Conservation (phyloP, 805 yeast genomes). For the Candida hispaniensis region DNA sequence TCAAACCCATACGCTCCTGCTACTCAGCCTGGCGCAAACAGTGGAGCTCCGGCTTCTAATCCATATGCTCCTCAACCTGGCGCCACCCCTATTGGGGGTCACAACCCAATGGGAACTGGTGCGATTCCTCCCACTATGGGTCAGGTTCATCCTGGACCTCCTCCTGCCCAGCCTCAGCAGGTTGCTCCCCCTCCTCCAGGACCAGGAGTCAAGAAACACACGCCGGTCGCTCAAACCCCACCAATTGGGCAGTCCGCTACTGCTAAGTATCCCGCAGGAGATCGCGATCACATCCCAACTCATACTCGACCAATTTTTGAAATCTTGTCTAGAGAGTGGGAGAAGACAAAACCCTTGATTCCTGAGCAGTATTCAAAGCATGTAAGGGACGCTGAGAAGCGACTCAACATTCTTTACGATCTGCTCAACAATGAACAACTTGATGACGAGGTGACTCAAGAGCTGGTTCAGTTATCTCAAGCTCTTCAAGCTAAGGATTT, state of each 20-base stretch:
- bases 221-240: conserved; percentile 9
- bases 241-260: conserved; percentile 20
- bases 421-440: conserved; percentile 67
- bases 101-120: conserved; percentile 11
- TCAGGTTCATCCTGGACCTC: conserved; percentile 15
- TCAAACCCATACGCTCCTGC: conserved; percentile 32
- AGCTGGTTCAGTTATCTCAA: conserved; percentile 41
- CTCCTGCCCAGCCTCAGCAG: conserved; percentile 21
- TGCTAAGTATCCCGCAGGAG: conserved; percentile 44
- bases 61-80: conserved; percentile 31
- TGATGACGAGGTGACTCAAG: conserved; percentile 43
- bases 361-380: conserved; percentile 69
- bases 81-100: conserved; percentile 17
- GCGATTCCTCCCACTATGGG: conserved; percentile 15
- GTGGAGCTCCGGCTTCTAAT: conserved; percentile 29
- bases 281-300: conserved; percentile 55
- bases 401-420: conserved; percentile 65
- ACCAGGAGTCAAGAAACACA: conserved; percentile 17
- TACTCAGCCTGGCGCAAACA: conserved; percentile 22
- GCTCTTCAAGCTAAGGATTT: conserved; percentile 46
- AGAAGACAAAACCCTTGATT: conserved; percentile 54
- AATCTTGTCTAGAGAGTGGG: conserved; percentile 45
- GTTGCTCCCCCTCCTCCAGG: conserved; percentile 22
- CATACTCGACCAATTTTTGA: conserved; percentile 47
- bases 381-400: conserved; percentile 67